Base-by-base conservation (phyloP, 305 asterid species). In the Fraxinus paxiana region DNA sequence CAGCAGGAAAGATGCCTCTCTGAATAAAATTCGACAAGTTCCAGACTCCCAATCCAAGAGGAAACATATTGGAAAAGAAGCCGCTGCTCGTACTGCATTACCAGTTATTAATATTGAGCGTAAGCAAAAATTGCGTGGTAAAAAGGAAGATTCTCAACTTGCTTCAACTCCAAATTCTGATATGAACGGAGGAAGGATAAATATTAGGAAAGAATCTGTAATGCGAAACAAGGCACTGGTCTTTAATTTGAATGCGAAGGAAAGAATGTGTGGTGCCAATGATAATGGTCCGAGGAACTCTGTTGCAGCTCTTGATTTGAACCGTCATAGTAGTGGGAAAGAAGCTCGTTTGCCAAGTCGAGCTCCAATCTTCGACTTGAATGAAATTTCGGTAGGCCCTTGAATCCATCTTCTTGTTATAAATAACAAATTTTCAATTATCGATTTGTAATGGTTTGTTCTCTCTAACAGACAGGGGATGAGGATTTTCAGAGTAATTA, bases 331-430 rank as follows among this genome's bases (percentile, higher is more conserved):
- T 56, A 65, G 84, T 48, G 85, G 83, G 75, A 89, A 83, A 85
- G 97, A 91, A 59, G 80, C 86, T 75, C 38, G 85, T 43, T 67
- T 83, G 79, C 90, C 85, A 30, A 85, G 82, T 77, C 90, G 90
- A 73, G 92, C 92, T 80, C 98, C 94, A 61, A 86, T 84, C 61
- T 93, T 95, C 15, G 99, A 95, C 89, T 82, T 95, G 38, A 95
- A 95, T 80, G 94, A 93, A 82, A 88, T 94, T 79, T 95, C 96
- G 86, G 99, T 95, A 85, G 77, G 86, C 85, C 65, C 10, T 71
- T 82, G 0, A 48, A 17, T 4, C 38, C 26, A 3, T 15, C 31
- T n/a, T 54, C 31, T n/a, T 54, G 37, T 73, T 80, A 34, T 1
- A 6, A 43, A 30, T 24, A 37, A 6, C 33, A 72, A 30, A 37